Percentiles rank a stretch among this genome's conserved stretches.
phyloP scores from a whole-genome alignment of 768 basidiomycete species.

The Leccinum barrowsii region DNA sequence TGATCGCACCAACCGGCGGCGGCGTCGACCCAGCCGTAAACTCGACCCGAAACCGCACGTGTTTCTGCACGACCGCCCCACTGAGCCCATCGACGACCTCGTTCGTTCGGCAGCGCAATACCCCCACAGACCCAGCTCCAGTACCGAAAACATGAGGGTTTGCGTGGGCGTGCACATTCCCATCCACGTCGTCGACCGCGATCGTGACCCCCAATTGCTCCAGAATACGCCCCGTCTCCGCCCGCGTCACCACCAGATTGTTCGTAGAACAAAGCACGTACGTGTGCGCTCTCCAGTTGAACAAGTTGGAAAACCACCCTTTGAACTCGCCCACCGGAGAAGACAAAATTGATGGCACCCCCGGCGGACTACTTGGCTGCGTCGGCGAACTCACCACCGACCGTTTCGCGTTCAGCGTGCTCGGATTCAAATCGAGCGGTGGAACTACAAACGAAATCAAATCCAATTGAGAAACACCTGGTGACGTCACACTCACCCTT shows the following conservation, averaged over 20 bases:
- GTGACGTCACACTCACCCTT: constrained; percentile 42
- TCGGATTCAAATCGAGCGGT: constrained; percentile 49
- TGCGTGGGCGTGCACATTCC: constrained; percentile 27
- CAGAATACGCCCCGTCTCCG: constrained; percentile 61
- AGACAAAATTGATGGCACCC: constrained; percentile 43
- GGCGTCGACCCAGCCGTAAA: constrained; percentile 40
- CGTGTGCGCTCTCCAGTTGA: constrained; percentile 79
- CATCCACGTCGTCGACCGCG: constrained; percentile 48
- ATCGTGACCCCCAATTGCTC: constrained; percentile 62
- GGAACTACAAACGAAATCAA: constrained; percentile 40
- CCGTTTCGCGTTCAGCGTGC: constrained; percentile 41
- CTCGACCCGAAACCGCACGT: constrained; percentile 82
- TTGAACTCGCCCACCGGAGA: constrained; percentile 83
- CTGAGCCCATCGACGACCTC: constrained; percentile 42
- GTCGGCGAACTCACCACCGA: constrained; percentile 49
- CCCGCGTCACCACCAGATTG: constrained; percentile 56
- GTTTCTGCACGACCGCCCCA: constrained; percentile 55
- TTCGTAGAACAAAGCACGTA: constrained; percentile 55
- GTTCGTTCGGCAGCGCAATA: constrained; percentile 50
- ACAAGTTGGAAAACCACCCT: constrained; percentile 94
- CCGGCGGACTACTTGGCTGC: constrained; percentile 38
- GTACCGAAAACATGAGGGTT: neutral
- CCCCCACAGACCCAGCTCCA: constrained; percentile 23
- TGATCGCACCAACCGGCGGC: neutral
- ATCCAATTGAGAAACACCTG: neutral